These are phyloP conservation scores for Selaginella moellendorffii DNA, from an alignment of 75 land plant genomes.

Conservation along the genomic window DNA sequence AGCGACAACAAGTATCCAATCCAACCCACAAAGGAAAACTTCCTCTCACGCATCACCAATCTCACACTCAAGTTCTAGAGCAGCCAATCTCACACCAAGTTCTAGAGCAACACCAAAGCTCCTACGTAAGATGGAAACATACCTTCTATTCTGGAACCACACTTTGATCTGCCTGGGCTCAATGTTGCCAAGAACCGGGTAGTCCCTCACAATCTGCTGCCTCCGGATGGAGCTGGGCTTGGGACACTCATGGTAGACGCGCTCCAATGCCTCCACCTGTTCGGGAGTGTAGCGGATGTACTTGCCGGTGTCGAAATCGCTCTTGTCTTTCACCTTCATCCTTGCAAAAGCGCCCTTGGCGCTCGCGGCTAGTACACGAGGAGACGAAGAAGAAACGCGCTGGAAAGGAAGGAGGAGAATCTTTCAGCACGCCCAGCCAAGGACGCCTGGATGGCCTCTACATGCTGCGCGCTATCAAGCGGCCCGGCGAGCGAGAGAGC, in stretches of 20 bases:
- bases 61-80: neutral
- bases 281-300: slow-evolving; percentile 75
- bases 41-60: no score
- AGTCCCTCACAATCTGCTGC: slow-evolving; percentile 67
- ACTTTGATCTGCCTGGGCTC: slow-evolving; percentile 87
- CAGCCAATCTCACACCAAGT: neutral
- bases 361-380: no score
- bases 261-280: slow-evolving; percentile 76
- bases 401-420: no score
- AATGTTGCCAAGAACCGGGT: slow-evolving; percentile 61
- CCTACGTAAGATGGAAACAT: slow-evolving; percentile 1
- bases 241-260: slow-evolving; percentile 69
- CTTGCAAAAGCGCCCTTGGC: no score
- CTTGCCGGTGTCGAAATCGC: slow-evolving; percentile 34
- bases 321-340: neutral
- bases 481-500: no score
- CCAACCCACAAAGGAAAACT: neutral
- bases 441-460: no score
- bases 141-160: slow-evolving; percentile 87
- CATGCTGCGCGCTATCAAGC: no score
- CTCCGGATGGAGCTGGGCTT: slow-evolving; percentile 73
- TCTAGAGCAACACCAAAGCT: neutral
- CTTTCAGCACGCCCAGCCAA: no score
- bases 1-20: no score
- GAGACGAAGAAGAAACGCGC: no score